phyloP scores from a whole-genome alignment of 2,329 filamentous ascomycete genomes.

The Sporothrix dimorphospora region DNA sequence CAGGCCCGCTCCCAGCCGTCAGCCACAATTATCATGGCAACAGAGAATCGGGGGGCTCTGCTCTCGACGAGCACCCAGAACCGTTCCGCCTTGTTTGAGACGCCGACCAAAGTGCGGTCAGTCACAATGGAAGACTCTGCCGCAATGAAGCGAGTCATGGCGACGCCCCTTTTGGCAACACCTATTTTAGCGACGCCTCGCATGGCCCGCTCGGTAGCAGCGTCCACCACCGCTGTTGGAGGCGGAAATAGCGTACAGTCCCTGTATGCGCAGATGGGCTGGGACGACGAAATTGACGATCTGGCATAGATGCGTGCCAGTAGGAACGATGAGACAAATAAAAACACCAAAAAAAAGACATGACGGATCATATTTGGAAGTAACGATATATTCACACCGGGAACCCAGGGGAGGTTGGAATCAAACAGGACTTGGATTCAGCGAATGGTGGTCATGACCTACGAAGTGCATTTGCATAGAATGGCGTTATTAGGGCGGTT shows the following conservation, averaged over 20 bases:
- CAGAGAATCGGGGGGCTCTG: not conserved
- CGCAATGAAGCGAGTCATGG: constrained; percentile 8
- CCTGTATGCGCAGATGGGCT: constrained; percentile 60
- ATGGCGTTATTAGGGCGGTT: constrained; percentile 17
- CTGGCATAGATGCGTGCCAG: constrained; percentile 31
- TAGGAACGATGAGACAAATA: not conserved
- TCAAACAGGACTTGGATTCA: not conserved
- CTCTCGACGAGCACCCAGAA: constrained; percentile 21
- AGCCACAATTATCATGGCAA: not conserved
- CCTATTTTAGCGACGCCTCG: not conserved
- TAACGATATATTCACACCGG: not conserved
- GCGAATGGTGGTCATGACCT: not conserved
- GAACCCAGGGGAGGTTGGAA: not conserved
- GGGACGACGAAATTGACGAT: constrained; percentile 57
- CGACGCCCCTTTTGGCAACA: not conserved
- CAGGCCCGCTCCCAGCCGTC: constrained; percentile 14
- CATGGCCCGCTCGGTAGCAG: not conserved
- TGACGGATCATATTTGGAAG: not conserved
- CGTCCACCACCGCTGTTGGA: constrained; percentile 32
- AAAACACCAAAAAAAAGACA: not conserved
- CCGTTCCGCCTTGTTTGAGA: constrained; percentile 36
- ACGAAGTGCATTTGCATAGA: constrained; percentile 22
- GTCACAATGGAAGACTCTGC: constrained; percentile 2
- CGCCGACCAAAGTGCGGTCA: constrained; percentile 36
- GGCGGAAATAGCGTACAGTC: constrained; percentile 43